Base-by-base conservation (phyloP, 169 alveolate species). In the Cryptosporidium parvum region DNA sequence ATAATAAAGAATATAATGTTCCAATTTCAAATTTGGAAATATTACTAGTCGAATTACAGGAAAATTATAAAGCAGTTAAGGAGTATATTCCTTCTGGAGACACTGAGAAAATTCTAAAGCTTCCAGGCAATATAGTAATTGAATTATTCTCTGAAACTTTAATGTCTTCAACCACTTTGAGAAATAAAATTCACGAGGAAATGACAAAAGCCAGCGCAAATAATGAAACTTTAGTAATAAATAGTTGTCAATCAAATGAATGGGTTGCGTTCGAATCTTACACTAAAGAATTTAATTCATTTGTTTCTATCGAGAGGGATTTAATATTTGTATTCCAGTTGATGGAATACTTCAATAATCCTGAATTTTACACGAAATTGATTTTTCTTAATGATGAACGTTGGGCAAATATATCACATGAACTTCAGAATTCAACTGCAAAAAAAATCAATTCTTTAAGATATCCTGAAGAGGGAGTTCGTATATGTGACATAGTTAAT, bases 291-390 rank as follows among this genome's bases (percentile, higher is more conserved):
- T 80, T 80, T 48, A 59, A 80, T 39, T 42, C 39, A 61, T 80
- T 61, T 23, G 75, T 80, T n/a, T 62, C 89, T 26, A 62, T 65
- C 12, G 89, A 80, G 70, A 59, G 89, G 18, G 89, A 80, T 62
- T 39, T 80, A 44, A 51, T 80, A 35, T 51, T 80, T 39, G 21
- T 80, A 1, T 62, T 42, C 18, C 89, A 65, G 65, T 39, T 80
- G 45, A 37, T 65, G 3, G 45, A 59, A 6, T 59, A 80, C 45
- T 80, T 80, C 44, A 80, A 59, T 39, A 62, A 65, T 18, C 45
- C 89, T 16, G 75, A 80, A 26, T 42, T 42, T 62, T 67, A 62
- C 31, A 23, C 62, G n/a, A 80, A 62, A 26, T 6, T 42, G 5
- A 33, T 35, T 33, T 21, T 73, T 37, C 73, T 21, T 4, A 3